Percentiles rank a stretch among this genome's conserved stretches.
phyloP scores from a whole-genome alignment of 768 basidiomycete species.

The Suillus variegatus region DNA sequence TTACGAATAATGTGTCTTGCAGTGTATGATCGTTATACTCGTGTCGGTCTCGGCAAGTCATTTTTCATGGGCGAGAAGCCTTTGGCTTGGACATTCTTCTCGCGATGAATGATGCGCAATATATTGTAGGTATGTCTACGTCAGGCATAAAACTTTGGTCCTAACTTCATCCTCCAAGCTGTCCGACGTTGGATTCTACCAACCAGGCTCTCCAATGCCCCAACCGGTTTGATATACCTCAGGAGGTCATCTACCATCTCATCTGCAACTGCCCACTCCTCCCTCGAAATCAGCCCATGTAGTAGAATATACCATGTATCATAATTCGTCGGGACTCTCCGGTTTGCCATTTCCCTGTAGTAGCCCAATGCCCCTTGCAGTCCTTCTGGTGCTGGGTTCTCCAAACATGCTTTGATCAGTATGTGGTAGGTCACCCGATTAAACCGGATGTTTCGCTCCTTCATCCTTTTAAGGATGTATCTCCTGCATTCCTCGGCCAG shows the following conservation, averaged over 20 bases:
- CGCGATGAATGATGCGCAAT: conserved; percentile 16
- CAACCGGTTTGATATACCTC: conserved; percentile 44
- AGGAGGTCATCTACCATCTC: conserved; percentile 65
- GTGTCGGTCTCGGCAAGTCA: conserved; percentile 58
- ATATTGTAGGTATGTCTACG: conserved; percentile 12
- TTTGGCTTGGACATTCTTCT: conserved; percentile 15
- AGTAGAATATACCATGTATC: conserved; percentile 83
- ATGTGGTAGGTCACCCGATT: conserved; percentile 75
- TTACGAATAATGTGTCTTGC: conserved; percentile 11
- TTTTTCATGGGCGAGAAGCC: conserved; percentile 57
- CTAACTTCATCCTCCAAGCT: conserved; percentile 30
- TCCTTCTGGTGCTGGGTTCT: conserved; percentile 50
- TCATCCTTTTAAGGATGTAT: conserved; percentile 62
- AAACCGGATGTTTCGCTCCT: conserved; percentile 49
- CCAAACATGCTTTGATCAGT: conserved; percentile 68
- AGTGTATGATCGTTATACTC: conserved; percentile 75
- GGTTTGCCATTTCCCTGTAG: conserved; percentile 60
- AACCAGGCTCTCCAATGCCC: conserved; percentile 50
- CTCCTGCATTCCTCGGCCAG: conserved; percentile 48
- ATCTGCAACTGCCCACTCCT: conserved; percentile 62
- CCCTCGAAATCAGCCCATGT: conserved; percentile 56
- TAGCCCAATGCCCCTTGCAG: conserved; percentile 56
- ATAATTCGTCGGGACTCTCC: conserved; percentile 47
- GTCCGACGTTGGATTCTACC: conserved; percentile 45
- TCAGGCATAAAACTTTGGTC: conserved; percentile 31